Conservation (phyloP, 2,329 filamentous ascomycete species). For the Ciborinia camelliae region DNA sequence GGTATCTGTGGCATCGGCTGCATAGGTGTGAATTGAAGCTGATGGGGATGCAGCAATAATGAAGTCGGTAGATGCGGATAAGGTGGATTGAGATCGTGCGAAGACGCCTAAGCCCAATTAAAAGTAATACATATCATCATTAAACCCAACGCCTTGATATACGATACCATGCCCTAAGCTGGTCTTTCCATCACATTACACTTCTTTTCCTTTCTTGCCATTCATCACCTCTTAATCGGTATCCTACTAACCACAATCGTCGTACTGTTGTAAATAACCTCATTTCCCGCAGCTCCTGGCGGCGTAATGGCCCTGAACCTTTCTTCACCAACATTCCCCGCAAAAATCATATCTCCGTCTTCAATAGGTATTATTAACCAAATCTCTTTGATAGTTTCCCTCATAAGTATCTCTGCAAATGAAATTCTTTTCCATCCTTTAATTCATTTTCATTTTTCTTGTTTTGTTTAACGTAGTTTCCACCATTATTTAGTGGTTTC, state of each 20-base stretch:
- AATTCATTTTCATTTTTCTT: constrained; percentile 5
- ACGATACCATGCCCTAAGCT: not conserved
- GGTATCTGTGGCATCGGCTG: constrained; percentile 5
- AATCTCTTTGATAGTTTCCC: not conserved
- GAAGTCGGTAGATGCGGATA: constrained; percentile 2
- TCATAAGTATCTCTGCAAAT: constrained; percentile 10
- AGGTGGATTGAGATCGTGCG: not conserved
- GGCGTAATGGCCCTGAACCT: not conserved
- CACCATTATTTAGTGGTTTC: not conserved
- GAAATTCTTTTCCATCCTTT: not conserved
- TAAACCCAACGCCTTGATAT: not conserved
- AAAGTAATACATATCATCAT: not conserved
- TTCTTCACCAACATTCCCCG: constrained; percentile 5
- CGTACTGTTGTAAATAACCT: not conserved
- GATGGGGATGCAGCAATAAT: constrained; percentile 39
- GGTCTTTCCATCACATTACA: not conserved
- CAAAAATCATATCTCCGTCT: not conserved
- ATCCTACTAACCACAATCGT: constrained; percentile 3
- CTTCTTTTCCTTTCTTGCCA: not conserved
- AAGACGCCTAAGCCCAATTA: not conserved
- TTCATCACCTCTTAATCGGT: not conserved
- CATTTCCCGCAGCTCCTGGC: not conserved
- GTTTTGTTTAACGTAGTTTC: constrained; percentile 10
- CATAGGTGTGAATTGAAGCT: not conserved
- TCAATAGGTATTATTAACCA: constrained; percentile 9